Percentiles rank a stretch among this genome's conserved stretches.
Conservation (phyloP, 345 rosid genomes). For the Turritis glabra region DNA sequence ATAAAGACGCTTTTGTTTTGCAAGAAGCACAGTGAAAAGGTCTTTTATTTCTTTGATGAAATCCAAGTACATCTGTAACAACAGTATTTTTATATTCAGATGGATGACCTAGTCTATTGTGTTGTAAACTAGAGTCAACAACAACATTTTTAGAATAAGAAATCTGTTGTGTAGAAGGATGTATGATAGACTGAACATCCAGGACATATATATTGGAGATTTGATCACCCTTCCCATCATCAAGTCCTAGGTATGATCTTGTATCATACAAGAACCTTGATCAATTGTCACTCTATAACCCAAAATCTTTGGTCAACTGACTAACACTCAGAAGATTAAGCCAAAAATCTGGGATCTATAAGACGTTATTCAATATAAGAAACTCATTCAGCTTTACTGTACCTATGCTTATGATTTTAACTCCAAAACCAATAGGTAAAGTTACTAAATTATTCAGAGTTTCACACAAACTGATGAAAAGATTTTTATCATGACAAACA, state of each 20-base stretch:
- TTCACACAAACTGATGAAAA: fast-evolving
- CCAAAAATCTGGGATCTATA: background rate
- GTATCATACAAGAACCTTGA: background rate
- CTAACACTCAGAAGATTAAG: background rate
- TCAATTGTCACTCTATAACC: background rate
- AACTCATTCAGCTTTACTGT: background rate
- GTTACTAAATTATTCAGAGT: background rate
- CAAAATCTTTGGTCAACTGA: background rate
- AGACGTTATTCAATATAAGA: fast-evolving
- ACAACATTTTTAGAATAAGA: too few relatives aligned
- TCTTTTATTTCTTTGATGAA: too few relatives aligned
- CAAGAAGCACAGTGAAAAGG: too few relatives aligned
- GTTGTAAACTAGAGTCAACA: too few relatives aligned
- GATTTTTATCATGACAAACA: background rate
- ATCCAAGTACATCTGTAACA: too few relatives aligned
- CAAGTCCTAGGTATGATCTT: background rate
- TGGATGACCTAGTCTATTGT: too few relatives aligned
- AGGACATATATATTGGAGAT: background rate
- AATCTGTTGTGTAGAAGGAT: too few relatives aligned
- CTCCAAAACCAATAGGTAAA: background rate
- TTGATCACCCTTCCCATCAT: background rate
- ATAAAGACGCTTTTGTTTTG: too few relatives aligned
- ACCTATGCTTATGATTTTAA: background rate
- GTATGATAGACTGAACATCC: too few relatives aligned
- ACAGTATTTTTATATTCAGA: too few relatives aligned